Conservation (phyloP, 2,329 filamentous ascomycete species). For the Clonostachys rhizophaga region DNA sequence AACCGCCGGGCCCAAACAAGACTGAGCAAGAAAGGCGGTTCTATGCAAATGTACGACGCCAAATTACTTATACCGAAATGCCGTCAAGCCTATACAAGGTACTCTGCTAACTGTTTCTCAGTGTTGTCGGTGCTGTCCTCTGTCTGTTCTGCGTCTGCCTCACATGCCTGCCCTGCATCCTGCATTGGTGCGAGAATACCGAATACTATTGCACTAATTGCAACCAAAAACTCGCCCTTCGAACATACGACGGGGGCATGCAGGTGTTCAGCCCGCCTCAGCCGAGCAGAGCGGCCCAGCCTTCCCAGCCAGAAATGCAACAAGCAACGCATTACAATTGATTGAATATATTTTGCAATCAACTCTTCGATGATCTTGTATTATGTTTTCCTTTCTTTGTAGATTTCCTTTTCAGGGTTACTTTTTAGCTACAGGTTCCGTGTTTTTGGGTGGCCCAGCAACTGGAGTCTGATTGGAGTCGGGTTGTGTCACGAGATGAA, state of each 20-base stretch:
- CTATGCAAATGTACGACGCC: background rate
- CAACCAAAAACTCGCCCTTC: background rate
- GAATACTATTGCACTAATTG: background rate
- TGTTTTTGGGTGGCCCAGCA: too few species aligned
- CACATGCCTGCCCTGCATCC: background rate
- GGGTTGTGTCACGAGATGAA: too few species aligned
- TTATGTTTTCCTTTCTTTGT: too few species aligned
- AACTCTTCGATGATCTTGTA: too few species aligned
- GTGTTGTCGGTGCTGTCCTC: background rate
- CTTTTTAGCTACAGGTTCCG: too few species aligned
- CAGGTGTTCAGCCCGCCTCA: conserved; percentile 18
- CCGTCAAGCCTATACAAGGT: too few species aligned
- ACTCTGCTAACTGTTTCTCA: background rate
- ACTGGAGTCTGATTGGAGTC: too few species aligned
- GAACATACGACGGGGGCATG: background rate
- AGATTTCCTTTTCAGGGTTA: too few species aligned
- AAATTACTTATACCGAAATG: background rate
- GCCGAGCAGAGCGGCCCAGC: too few species aligned
- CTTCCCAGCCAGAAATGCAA: too few species aligned
- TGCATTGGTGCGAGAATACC: background rate
- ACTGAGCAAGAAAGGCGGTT: background rate
- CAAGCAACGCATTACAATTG: too few species aligned
- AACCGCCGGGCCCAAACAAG: background rate
- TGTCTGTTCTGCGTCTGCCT: background rate
- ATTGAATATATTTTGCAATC: too few species aligned